These are phyloP conservation scores for Trypanosoma mega DNA, from an alignment of 208 protist species.

Conservation along the genomic window DNA sequence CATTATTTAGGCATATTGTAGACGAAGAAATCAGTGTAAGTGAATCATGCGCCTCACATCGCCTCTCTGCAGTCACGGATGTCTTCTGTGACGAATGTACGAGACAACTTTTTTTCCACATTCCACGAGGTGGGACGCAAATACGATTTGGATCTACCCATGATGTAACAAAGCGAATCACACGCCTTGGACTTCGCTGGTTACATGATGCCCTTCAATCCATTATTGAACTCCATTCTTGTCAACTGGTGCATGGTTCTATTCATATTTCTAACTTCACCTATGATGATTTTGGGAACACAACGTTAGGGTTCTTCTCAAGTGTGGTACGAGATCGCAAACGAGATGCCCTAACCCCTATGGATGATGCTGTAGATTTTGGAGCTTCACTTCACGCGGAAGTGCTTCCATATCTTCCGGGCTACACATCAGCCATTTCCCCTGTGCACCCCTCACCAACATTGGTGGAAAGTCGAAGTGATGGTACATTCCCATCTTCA, in stretches of 20 bases:
- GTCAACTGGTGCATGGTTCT: slow-evolving; percentile 51
- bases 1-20: slow-evolving; percentile 36
- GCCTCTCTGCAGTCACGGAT: slow-evolving; percentile 44
- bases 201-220: slow-evolving; percentile 62
- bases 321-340: slow-evolving; percentile 17
- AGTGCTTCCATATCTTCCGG: slow-evolving; percentile 42
- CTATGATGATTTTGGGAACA: slow-evolving; percentile 78
- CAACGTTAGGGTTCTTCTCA: slow-evolving; percentile 53
- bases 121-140: slow-evolving; percentile 64
- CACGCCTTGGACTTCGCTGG: slow-evolving; percentile 55
- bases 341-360: slow-evolving; percentile 10
- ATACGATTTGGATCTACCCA: slow-evolving; percentile 60
- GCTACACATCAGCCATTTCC: background rate
- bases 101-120: slow-evolving; percentile 56
- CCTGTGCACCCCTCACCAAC: background rate
- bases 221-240: slow-evolving; percentile 62
- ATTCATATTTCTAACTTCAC: slow-evolving; percentile 65
- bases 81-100: slow-evolving; percentile 54
- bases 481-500: background rate
- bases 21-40: slow-evolving; percentile 38
- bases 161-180: slow-evolving; percentile 51
- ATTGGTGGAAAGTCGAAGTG: background rate
- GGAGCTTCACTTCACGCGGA: slow-evolving; percentile 29
- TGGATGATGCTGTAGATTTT: slow-evolving; percentile 31
- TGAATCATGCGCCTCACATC: slow-evolving; percentile 37